These are phyloP conservation scores for Cucumis variabilis DNA, from an alignment of 331 rosid genomes.

Conservation along the genomic window DNA sequence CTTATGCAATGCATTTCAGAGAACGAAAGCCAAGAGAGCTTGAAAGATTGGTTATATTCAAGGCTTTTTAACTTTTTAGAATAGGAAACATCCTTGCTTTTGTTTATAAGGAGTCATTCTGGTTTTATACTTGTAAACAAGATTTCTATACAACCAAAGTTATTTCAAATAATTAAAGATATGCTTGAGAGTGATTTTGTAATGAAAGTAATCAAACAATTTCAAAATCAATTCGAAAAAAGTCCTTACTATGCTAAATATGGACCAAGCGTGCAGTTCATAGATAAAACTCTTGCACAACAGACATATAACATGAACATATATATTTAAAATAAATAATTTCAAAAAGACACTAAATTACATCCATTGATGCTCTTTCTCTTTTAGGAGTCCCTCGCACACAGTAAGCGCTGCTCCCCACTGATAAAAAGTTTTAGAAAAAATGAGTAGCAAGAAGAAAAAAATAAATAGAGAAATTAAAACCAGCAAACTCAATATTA, in stretches of 20 bases:
- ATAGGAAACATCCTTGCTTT: constrained; percentile 41
- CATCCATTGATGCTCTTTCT: constrained; percentile 90
- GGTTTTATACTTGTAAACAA: neutral
- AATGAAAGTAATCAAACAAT: no score
- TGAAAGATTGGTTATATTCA: constrained; percentile 74
- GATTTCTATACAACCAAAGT: neutral
- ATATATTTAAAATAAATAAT: neutral
- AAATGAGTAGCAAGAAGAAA: neutral
- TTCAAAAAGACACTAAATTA: constrained; percentile 31
- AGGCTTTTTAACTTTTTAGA: constrained; percentile 56
- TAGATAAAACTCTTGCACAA: neutral
- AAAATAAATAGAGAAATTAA: neutral
- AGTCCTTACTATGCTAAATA: no score
- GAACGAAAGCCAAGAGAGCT: constrained; percentile 82
- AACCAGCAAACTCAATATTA: neutral
- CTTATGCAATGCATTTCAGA: constrained; percentile 43
- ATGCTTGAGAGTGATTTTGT: neutral
- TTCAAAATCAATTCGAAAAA: neutral
- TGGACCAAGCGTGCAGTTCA: no score
- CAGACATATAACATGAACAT: neutral
- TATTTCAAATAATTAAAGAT: no score
- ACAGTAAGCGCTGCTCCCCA: constrained; percentile 96
- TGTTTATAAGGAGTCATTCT: constrained; percentile 44
- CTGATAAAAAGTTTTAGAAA: constrained; percentile 44
- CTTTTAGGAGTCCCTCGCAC: constrained; percentile 82